Base-by-base conservation (phyloP, 805 yeast genomes). In the Cyberlindnera americana region DNA sequence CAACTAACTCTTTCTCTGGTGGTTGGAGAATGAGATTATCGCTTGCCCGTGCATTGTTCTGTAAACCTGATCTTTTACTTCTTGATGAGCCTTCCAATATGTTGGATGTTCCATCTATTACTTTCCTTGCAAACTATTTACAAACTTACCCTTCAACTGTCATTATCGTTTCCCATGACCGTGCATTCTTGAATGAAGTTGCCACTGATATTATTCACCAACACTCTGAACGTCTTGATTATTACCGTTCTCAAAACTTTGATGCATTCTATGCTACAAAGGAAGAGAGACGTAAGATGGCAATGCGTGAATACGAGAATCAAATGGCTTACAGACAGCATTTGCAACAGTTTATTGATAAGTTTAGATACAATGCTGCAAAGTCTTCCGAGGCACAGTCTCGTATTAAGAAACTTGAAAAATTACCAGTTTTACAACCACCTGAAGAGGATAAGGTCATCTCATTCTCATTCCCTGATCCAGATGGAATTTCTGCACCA, bases 11-110 rank as follows among this genome's bases (percentile, higher is more conserved):
- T 19, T 93, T 93, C 62, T 89, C 97, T 38, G 99, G 99, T 77
- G 99, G 99, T 80, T 93, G 99, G 99, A 83, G 99, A 76, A 93
- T 93, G 99, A 85, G 99, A 72, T 75, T 93, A 49, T 86, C 97
- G n/a, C 74, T 93, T 45, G 99, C 99, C 4, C 80, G 99, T 67
- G 99, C 99, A 0, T 74, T 93, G 60, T 93, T 93, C 74, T 91
- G 97, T 75, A 83, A 88, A 60, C 99, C 99, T 1, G 99, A 93
- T 63, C 71, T 93, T 49, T 71, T 93, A 50, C 70, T 93, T 59
- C 75, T 93, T 49, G 99, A 93, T 77, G 99, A 93, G 75, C 99
- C 99, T 57, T 90, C 98, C 46, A 93, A 93, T 82, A 93, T 90
- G 96, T 85, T 93, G 95, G 99, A 93, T 78, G 96, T 93, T 63